These are phyloP conservation scores for Xylaria flabelliformis DNA, from an alignment of 495 filamentous ascomycete species.

Conservation along the genomic window DNA sequence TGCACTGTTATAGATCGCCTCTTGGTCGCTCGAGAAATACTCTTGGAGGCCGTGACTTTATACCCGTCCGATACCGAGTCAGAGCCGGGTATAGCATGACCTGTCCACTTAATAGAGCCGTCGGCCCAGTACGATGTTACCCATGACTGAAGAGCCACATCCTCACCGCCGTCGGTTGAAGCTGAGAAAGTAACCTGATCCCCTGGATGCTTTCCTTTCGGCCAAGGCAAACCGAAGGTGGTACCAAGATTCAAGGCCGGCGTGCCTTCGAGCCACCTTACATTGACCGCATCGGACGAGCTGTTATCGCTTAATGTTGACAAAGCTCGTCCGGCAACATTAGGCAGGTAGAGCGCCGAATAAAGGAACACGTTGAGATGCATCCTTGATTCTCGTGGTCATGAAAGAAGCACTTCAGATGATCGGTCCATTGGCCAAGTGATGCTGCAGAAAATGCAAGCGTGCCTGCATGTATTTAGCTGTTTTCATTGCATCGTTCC, in stretches of 20 bases:
- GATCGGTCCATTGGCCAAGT: neutral
- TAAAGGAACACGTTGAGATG: constrained; percentile 1
- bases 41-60: constrained; percentile 30
- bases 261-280: constrained; percentile 49
- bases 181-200: constrained; percentile 43
- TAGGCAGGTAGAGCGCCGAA: neutral
- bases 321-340: neutral
- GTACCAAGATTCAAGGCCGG: constrained; percentile 42
- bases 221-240: constrained; percentile 54
- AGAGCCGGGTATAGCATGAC: constrained; percentile 46
- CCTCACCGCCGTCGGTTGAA: constrained; percentile 28
- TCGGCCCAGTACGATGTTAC: constrained; percentile 54
- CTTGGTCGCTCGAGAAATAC: constrained; percentile 1
- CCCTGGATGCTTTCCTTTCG: constrained; percentile 45
- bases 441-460: neutral
- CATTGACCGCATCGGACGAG: constrained; percentile 30
- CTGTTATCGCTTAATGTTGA: neutral
- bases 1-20: constrained; percentile 24
- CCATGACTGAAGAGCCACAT: constrained; percentile 50
- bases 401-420: neutral
- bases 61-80: constrained; percentile 34
- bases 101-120: constrained; percentile 56
- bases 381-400: neutral
- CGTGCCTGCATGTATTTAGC: neutral
- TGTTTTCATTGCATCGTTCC: neutral